Conservation (phyloP, 345 rosid species). For the Dimocarpus longan region DNA sequence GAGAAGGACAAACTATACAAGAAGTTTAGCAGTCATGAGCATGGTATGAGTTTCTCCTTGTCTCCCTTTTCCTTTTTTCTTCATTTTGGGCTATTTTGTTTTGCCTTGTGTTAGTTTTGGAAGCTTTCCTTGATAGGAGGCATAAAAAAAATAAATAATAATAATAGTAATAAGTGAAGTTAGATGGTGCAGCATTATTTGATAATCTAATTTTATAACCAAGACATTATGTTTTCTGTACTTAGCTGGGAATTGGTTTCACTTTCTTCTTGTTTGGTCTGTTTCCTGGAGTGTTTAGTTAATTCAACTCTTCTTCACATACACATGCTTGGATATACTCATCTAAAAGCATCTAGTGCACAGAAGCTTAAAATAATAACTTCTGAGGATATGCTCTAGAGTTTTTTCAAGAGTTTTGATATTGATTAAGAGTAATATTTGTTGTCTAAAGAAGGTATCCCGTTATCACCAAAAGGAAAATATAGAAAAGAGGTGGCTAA, state of each 20-base stretch:
- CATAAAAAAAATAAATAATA: background rate
- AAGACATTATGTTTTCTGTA: background rate
- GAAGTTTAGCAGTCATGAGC: conserved; percentile 99
- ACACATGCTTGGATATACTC: background rate
- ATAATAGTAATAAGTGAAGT: too few relatives aligned
- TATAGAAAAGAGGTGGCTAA: background rate
- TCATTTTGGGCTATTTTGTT: background rate
- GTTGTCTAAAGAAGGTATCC: background rate
- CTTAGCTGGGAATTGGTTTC: background rate
- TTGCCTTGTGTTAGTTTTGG: conserved; percentile 1
- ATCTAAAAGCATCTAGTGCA: background rate
- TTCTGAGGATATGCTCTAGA: background rate
- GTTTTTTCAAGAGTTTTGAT: background rate
- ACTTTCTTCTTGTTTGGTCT: background rate
- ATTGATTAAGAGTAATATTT: background rate
- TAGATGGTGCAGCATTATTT: background rate
- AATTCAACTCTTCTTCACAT: background rate
- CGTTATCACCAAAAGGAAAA: background rate
- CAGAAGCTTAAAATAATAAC: conserved; percentile 1
- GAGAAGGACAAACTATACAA: conserved; percentile 95
- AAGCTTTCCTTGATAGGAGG: background rate
- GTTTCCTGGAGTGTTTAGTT: background rate
- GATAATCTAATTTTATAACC: background rate
- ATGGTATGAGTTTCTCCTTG: conserved; percentile 65
- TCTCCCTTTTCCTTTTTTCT: background rate